Evolutionary conservation across 2,329 filamentous ascomycete species (phyloP).

Genomic region (Colletotrichum neosansevieriae): DNA sequence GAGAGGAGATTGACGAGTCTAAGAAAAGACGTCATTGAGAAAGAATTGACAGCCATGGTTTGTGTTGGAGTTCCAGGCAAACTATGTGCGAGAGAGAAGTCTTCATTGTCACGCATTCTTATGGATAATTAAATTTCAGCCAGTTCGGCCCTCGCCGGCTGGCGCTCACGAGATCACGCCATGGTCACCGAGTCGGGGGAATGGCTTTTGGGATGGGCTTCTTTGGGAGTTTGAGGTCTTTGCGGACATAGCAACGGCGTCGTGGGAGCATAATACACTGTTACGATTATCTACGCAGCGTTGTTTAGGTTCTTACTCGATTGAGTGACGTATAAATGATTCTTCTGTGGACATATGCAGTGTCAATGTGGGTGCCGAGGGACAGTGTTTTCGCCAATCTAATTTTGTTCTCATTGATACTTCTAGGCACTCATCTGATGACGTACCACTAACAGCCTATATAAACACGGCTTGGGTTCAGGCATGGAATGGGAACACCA

Average conservation of each 20-base stretch:
- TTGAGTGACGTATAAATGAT: no score
- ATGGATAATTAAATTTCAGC: conserved; percentile 37
- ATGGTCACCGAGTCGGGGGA: conserved; percentile 24
- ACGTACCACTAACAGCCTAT: no score
- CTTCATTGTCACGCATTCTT: conserved; percentile 29
- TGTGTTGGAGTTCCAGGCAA: background rate
- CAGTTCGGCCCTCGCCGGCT: conserved; percentile 12
- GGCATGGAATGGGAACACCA: no score
- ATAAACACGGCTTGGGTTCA: no score
- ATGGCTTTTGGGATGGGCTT: conserved; percentile 38
- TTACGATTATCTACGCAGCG: conserved; percentile 33
- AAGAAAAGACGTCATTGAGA: conserved; percentile 45
- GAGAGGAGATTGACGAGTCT: conserved; percentile 65
- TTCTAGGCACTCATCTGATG: no score
- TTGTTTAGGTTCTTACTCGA: background rate
- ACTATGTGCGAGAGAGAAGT: conserved; percentile 16
- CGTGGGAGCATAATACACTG: conserved; percentile 37
- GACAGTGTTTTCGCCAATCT: no score
- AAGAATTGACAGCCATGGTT: background rate
- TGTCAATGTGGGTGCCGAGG: no score
- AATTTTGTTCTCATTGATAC: no score
- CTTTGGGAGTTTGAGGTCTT: conserved; percentile 39
- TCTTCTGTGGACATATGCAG: no score
- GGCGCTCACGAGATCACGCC: conserved; percentile 39
- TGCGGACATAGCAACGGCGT: conserved; percentile 40